Percentiles rank a stretch among this genome's conserved stretches.
Conservation (phyloP, 2,329 filamentous ascomycete genomes). For the Cladophialophora psammophila region DNA sequence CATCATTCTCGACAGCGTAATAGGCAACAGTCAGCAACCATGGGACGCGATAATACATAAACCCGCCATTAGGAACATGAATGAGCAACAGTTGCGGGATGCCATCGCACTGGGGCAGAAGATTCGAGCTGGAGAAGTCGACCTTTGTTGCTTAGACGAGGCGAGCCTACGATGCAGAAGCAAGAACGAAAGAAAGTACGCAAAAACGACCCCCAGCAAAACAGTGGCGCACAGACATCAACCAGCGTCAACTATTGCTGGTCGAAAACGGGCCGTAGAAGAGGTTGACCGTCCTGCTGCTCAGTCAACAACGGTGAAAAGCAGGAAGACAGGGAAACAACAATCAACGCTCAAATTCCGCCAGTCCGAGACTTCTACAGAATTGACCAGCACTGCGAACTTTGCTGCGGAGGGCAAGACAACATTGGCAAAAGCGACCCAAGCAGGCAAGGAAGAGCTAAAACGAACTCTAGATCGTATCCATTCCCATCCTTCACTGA, state of each 20-base stretch:
- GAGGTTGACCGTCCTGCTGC: not conserved
- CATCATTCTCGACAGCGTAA: constrained; percentile 50
- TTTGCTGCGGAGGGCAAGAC: not conserved
- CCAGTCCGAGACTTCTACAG: constrained; percentile 8
- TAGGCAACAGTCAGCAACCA: constrained; percentile 48
- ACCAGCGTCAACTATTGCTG: not conserved
- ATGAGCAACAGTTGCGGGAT: constrained; percentile 45
- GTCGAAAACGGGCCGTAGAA: constrained; percentile 9
- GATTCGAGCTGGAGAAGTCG: constrained; percentile 47
- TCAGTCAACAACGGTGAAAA: constrained; percentile 8
- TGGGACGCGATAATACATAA: constrained; percentile 53
- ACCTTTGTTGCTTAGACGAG: constrained; percentile 51
- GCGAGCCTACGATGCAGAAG: constrained; percentile 51
- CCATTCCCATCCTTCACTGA: constrained; percentile 54
- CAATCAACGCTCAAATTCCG: constrained; percentile 34
- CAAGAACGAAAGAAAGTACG: constrained; percentile 42
- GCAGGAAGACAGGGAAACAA: constrained; percentile 8
- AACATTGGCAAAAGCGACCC: not conserved
- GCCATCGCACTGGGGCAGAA: constrained; percentile 50
- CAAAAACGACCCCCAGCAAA: not conserved
- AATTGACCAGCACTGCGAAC: not conserved
- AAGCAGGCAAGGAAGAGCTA: constrained; percentile 13
- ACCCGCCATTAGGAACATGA: constrained; percentile 56
- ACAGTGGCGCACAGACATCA: not conserved
- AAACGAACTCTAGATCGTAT: constrained; percentile 49